Evolutionary conservation across 192 early-diverging fungal genomes (phyloP), one percentile per base, ranked within the genome.

Genomic region (Linnemannia schmuckeri): DNA sequence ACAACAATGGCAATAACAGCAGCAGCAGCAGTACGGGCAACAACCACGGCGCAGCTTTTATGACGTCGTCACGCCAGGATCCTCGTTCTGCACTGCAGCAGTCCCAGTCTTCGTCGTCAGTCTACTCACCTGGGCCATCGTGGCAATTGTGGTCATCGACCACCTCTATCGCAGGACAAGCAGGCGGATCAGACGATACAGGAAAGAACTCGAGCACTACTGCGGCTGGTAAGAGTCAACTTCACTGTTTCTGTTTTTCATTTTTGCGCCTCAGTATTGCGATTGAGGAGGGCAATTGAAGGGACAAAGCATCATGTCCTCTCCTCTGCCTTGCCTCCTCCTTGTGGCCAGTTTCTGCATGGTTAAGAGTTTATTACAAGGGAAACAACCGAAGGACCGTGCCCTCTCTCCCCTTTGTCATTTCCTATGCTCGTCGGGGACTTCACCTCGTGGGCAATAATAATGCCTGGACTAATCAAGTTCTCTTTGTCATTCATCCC

Each of bases 91-190:
- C 72, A 24, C 52, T 27, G 27, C 78, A 47, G 54, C 30, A 37
- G 37, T 37, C n/a, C 12, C 68, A 69, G 30, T 70, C 42, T 0
- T 35, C 66, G 42, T 33, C 66, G 42, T 33, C 77, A 24, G 44
- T 78, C 44, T 80, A 80, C 61, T 80, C 79, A 17, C 49, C 79
- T 46, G 79, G 72, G 61, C 47, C 66, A 3, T 74, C 79, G 18
- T 80, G 79, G 79, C 79, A 80, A 74, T 40, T 80, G 27, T 80
- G 79, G 79, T 80, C 79, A 5, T 74, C 73, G 4, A 63, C 79
- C 0, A 46, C 79, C 20, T 33, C 79, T 33, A 35, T 68, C 8
- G 30, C 44, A 15, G 72, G 72, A 55, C 35, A 47, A 22, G 20
- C 47, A 35, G 47, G n/a, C 13, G 72, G 72, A 73, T 46, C 18